Percentiles rank a stretch among this genome's conserved stretches.
Conservation (phyloP, 768 basidiomycete species). For the Termitomyces sp. region DNA sequence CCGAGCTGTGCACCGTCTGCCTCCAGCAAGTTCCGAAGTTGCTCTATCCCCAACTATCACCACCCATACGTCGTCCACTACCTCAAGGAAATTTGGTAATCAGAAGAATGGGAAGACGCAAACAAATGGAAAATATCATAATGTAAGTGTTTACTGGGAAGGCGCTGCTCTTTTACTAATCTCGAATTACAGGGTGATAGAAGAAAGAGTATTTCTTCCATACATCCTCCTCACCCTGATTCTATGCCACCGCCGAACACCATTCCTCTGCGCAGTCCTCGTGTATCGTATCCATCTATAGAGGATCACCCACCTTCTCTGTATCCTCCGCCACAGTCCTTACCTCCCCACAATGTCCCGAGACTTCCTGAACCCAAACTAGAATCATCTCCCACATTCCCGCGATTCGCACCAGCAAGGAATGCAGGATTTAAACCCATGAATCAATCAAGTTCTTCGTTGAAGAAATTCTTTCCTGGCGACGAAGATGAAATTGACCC, state of each 20-base stretch:
- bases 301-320: neutral
- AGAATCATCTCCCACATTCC: constrained; percentile 11
- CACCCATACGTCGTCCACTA: constrained; percentile 2
- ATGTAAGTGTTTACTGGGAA: constrained; percentile 17
- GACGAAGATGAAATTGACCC: constrained; percentile 70
- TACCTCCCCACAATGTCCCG: neutral
- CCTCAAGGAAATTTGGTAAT: constrained; percentile 21
- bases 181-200: constrained; percentile 11
- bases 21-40: constrained; percentile 31
- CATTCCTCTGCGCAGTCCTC: constrained; percentile 19
- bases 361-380: constrained; percentile 7
- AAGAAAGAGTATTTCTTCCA: constrained; percentile 7
- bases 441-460: constrained; percentile 46
- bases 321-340: constrained; percentile 1
- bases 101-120: constrained; percentile 33
- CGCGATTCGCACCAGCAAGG: constrained; percentile 28
- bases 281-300: constrained; percentile 9
- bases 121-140: constrained; percentile 33
- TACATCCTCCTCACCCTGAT: constrained; percentile 13
- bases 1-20: constrained; percentile 62
- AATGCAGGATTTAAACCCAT: constrained; percentile 68
- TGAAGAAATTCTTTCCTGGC: constrained; percentile 80
- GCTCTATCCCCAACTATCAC: constrained; percentile 29
- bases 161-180: neutral
- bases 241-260: constrained; percentile 27